Conservation (phyloP, 2,329 filamentous ascomycete genomes). For the Pseudogymnoascus pannorum region DNA sequence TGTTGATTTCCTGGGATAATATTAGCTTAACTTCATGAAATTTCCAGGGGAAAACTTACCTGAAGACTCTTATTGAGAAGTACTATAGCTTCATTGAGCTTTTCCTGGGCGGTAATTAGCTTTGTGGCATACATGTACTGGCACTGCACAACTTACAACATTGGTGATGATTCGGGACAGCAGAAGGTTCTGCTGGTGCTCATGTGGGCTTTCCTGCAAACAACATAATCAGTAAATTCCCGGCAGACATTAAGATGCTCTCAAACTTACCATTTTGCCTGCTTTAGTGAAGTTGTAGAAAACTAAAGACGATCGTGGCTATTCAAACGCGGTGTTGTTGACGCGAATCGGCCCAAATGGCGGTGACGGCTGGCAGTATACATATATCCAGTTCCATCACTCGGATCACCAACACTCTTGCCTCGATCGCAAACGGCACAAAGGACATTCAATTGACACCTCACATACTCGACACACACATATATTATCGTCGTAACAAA, state of each 20-base stretch:
- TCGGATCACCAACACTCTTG: background rate
- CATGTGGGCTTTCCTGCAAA: constrained; percentile 81
- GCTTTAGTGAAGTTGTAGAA: background rate
- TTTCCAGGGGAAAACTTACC: constrained; percentile 35
- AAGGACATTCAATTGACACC: background rate
- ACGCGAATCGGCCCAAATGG: constrained; percentile 12
- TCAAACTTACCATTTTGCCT: constrained; percentile 16
- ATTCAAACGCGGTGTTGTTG: constrained; percentile 13
- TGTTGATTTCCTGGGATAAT: constrained; percentile 74
- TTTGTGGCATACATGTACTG: constrained; percentile 1
- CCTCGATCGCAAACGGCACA: background rate
- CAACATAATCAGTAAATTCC: background rate
- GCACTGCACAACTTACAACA: constrained; percentile 57
- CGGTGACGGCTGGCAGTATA: constrained; percentile 11
- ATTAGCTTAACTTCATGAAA: background rate
- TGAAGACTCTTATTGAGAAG: constrained; percentile 89
- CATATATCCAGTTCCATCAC: background rate
- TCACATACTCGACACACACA: constrained; percentile 2
- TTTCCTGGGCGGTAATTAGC: constrained; percentile 57
- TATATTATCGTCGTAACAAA: background rate
- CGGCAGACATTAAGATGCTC: background rate
- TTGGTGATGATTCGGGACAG: constrained; percentile 95
- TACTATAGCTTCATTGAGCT: constrained; percentile 89
- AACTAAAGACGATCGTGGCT: background rate
- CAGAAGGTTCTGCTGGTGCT: constrained; percentile 91